phyloP scores from a whole-genome alignment of 768 basidiomycete genomes.

The Panaeolus cyanescens region DNA sequence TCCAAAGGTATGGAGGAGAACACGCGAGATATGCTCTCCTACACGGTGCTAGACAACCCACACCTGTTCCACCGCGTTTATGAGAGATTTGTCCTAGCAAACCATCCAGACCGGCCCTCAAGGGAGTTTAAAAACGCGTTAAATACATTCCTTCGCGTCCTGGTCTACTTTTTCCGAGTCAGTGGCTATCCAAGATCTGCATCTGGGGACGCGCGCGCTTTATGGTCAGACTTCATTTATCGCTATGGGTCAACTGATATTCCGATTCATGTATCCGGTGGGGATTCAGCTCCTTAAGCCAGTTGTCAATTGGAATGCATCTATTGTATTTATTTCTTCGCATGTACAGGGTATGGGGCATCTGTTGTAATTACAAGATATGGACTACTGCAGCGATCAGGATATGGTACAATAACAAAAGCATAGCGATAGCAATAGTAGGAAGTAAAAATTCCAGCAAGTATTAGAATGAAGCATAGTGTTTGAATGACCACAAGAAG shows the following conservation, averaged over 20 bases:
- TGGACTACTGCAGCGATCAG: no score
- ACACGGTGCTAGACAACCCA: background rate
- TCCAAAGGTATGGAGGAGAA: background rate
- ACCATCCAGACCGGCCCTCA: background rate
- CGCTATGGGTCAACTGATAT: background rate
- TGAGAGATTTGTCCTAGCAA: background rate
- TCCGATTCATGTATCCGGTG: background rate
- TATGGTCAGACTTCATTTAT: background rate
- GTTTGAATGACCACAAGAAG: background rate
- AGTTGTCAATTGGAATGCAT: background rate
- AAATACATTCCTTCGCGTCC: background rate
- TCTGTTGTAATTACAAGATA: background rate
- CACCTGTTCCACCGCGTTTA: background rate
- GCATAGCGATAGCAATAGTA: background rate
- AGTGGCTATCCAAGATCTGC: background rate
- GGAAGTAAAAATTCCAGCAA: background rate
- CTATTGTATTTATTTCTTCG: background rate
- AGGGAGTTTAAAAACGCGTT: background rate
- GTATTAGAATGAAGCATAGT: background rate
- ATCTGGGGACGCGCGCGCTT: background rate
- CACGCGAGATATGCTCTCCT: background rate
- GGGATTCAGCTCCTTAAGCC: background rate
- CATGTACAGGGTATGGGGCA: background rate
- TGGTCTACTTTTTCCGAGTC: background rate
- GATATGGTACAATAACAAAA: background rate